These are phyloP conservation scores for Pilaira anomala DNA, from an alignment of 192 early-diverging fungal species.

Conservation along the genomic window DNA sequence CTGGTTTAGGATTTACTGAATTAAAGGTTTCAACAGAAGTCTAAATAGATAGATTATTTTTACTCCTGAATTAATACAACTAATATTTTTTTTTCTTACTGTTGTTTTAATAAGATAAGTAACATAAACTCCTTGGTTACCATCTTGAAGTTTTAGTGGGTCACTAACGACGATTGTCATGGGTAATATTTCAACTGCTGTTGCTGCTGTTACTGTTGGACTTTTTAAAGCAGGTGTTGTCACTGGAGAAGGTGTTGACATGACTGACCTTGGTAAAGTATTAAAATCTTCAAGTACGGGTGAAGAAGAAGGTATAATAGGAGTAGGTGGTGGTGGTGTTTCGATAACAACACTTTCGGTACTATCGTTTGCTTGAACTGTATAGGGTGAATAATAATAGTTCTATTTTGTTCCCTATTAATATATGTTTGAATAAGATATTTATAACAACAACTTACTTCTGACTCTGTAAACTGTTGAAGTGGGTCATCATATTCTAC, in stretches of 20 bases:
- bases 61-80: neutral
- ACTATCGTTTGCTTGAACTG: too few relatives aligned
- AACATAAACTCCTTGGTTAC: constrained; percentile 73
- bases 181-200: neutral
- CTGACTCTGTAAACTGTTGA: constrained; percentile 5
- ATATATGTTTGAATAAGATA: too few relatives aligned
- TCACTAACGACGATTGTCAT: constrained; percentile 70
- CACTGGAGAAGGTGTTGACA: neutral
- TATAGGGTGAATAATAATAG: too few relatives aligned
- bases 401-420: too few relatives aligned
- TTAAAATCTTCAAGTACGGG: neutral
- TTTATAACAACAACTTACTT: constrained; percentile 3
- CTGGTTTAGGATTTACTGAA: constrained; percentile 48
- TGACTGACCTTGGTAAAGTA: neutral
- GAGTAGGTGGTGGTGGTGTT: constrained; percentile 3
- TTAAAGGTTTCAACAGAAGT: constrained; percentile 57
- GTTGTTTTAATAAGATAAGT: constrained; percentile 81
- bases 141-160: constrained; percentile 89
- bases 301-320: neutral
- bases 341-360: neutral
- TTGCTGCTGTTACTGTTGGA: neutral
- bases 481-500: constrained; percentile 17
- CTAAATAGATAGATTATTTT: constrained; percentile 36
- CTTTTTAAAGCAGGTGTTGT: neutral
- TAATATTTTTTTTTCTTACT: constrained; percentile 36